phyloP scores from a whole-genome alignment of 108 stramenopile genomes.

The Heterococcus sp. region DNA sequence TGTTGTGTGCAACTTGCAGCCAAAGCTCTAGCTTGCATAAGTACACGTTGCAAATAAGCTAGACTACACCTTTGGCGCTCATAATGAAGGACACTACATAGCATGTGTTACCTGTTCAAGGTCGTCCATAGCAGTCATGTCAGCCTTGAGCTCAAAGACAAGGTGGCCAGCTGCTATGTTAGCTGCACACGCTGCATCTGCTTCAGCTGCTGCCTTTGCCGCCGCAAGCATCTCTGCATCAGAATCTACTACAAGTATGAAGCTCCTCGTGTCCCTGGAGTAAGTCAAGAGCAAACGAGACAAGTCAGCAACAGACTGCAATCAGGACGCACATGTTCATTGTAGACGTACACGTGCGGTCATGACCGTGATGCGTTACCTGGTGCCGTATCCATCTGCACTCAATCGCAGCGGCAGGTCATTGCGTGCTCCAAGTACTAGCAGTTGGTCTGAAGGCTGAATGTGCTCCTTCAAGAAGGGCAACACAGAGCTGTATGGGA shows the following conservation, averaged over 20 bases:
- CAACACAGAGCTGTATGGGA: conserved; percentile 26
- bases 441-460: conserved; percentile 36
- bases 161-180: background rate
- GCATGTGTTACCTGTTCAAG: background rate
- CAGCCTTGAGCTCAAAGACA: background rate
- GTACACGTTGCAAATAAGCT: too few species aligned
- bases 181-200: background rate
- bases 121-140: background rate
- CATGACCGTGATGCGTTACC: too few species aligned
- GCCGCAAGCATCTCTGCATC: background rate
- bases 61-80: too few species aligned
- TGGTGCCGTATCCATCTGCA: conserved; percentile 33
- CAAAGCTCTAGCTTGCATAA: too few species aligned
- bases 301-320: too few species aligned
- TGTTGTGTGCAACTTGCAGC: too few species aligned
- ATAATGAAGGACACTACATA: too few species aligned
- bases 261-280: background rate
- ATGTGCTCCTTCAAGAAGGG: conserved; percentile 43
- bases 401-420: conserved; percentile 14
- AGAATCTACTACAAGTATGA: background rate
- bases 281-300: too few species aligned
- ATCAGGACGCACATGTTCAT: too few species aligned
- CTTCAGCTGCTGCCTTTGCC: background rate
- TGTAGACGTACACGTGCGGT: too few species aligned
- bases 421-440: conserved; percentile 18